These are phyloP conservation scores for Fusarium pseudoanthophilum DNA, from an alignment of 2,329 filamentous ascomycete genomes.

Conservation along the genomic window DNA sequence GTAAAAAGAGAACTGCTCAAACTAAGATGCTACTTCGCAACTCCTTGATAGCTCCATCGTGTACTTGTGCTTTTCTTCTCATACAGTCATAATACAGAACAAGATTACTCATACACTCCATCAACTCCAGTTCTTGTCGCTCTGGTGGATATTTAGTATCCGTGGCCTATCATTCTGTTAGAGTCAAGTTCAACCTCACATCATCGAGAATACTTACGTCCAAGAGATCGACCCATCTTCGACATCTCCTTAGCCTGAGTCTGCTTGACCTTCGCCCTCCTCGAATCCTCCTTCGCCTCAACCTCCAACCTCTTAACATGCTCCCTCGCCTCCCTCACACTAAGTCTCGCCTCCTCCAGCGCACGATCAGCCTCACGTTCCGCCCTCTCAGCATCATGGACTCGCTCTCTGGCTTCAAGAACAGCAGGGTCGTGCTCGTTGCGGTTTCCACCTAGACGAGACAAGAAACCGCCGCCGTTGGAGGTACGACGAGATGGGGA, in stretches of 20 bases:
- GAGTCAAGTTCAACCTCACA: fast-evolving
- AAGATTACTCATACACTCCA: background rate
- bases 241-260: conserved; percentile 71
- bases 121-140: background rate
- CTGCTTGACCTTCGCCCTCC: conserved; percentile 75
- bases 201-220: conserved; percentile 61
- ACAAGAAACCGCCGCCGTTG: conserved; percentile 53
- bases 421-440: conserved; percentile 70
- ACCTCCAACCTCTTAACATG: conserved; percentile 71
- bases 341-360: conserved; percentile 65
- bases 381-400: conserved; percentile 70
- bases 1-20: background rate
- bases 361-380: conserved; percentile 74
- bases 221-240: conserved; percentile 75
- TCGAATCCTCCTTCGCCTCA: conserved; percentile 73
- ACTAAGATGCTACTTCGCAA: background rate
- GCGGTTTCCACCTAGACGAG: conserved; percentile 56
- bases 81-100: conserved; percentile 18
- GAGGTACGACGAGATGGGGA: conserved; percentile 22
- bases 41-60: background rate
- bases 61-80: conserved; percentile 13
- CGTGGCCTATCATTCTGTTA: conserved; percentile 18
- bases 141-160: conserved; percentile 13
- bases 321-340: conserved; percentile 71
- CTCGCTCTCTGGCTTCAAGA: conserved; percentile 67